Base-by-base conservation (phyloP, 225 moss, liverwort and hornwort species). In the Physcomitrium patens region DNA sequence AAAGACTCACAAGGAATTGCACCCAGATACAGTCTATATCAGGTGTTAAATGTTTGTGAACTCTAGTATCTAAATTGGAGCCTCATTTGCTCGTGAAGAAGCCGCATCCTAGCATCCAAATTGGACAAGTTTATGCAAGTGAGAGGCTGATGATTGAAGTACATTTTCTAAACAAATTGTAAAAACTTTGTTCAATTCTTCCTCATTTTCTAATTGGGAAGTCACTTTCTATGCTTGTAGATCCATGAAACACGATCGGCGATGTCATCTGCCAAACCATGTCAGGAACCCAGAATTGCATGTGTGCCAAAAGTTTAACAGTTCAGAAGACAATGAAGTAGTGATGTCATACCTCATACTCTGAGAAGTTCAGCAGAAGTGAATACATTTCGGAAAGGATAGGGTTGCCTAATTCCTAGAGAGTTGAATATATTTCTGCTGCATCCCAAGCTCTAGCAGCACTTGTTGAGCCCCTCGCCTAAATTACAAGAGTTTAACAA, bases 81-180 rank as follows among this genome's bases (percentile, higher is more conserved):
- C 3, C 20, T 9, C 11, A 17, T 57, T 43, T 6, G 16, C 10
- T 9, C 16, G 13, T 48, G 12, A 60, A 18, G 8, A 48, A 22
- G 12, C 59, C 18, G 18, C 59, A 55, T 46, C 47, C 12, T 47
- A 71, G 60, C 18, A 60, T 48, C 46, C 60, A 28, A 12, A 24
- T 24, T 24, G 24, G 24, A 24, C 24, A n/a, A n/a, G 24, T 24
- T 24, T 24, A 24, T 24, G 24, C 69, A 55, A 67, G 49, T 48
- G 60, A 22, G 20, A 56, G 63, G 31, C 14, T 24, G 24, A 24
- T 42, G 58, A 65, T 5, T 1, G 51, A 42, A n/a, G 37, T 80
- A 90, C 92, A 87, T 91, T 93, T 67, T 93, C 91, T 73, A 93
- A 75, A 62, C 93, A 93, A 71, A 91, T 89, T 9, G 91, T 93